Conservation (phyloP, 2,329 filamentous ascomycete genomes). For the Aureobasidium sp. region DNA sequence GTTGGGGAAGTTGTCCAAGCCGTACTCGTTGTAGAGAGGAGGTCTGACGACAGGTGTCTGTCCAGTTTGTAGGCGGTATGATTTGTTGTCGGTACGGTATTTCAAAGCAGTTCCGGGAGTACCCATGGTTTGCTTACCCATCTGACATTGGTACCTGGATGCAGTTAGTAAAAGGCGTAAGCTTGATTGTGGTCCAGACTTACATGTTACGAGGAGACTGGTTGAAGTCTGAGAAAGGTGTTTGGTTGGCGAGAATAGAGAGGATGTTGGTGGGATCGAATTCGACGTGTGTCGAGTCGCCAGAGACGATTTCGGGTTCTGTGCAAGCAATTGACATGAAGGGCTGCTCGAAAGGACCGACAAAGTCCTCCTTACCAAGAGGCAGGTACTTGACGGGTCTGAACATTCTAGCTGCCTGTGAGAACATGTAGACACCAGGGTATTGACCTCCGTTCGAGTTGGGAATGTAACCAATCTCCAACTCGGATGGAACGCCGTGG, state of each 20-base stretch:
- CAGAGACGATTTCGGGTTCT: slow-evolving; percentile 80
- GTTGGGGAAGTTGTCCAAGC: slow-evolving; percentile 96
- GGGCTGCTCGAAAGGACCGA: slow-evolving; percentile 91
- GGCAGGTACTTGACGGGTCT: slow-evolving; percentile 88
- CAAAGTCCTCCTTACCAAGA: slow-evolving; percentile 75
- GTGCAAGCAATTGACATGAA: slow-evolving; percentile 97
- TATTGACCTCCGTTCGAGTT: slow-evolving; percentile 88
- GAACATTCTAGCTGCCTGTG: slow-evolving; percentile 77
- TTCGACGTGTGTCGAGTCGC: slow-evolving; percentile 88
- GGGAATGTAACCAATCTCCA: slow-evolving; percentile 90
- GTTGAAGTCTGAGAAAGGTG: slow-evolving; percentile 97
- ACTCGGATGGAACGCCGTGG: slow-evolving; percentile 69
- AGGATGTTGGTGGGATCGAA: slow-evolving; percentile 93
- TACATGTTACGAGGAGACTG: slow-evolving; percentile 99
- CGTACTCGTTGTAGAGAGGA: slow-evolving; percentile 91
- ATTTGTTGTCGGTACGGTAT: slow-evolving; percentile 94
- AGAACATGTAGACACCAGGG: slow-evolving; percentile 90
- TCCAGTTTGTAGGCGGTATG: slow-evolving; percentile 88
- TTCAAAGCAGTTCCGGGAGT: slow-evolving; percentile 79
- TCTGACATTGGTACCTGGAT: slow-evolving; percentile 58
- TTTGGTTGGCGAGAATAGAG: slow-evolving; percentile 97
- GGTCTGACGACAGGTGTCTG: slow-evolving; percentile 91
- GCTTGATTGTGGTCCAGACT: slow-evolving; percentile 20
- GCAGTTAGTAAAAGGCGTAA: background rate
- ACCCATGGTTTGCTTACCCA: slow-evolving; percentile 99